Conservation (phyloP, 2,329 filamentous ascomycete species). For the Colletotrichum sp. region DNA sequence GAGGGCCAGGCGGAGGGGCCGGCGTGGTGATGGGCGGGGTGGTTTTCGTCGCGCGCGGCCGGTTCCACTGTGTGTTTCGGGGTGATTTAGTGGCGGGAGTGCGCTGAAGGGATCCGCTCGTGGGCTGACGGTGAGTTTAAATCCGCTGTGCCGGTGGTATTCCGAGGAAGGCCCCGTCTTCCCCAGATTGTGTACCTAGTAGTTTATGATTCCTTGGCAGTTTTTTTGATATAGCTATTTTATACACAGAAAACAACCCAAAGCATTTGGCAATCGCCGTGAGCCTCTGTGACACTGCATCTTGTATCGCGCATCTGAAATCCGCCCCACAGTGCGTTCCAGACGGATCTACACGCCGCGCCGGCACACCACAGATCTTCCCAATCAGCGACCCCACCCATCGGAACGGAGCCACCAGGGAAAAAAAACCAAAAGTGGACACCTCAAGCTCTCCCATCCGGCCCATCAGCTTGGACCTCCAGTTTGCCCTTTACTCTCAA, state of each 20-base stretch:
- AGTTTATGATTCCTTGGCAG: neutral
- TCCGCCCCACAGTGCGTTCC: neutral
- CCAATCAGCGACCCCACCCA: neutral
- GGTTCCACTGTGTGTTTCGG: neutral
- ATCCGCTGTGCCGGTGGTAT: neutral
- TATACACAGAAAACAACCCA: no score
- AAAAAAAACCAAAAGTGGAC: neutral
- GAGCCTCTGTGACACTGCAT: no score
- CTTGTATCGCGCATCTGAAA: neutral
- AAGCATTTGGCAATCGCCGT: no score
- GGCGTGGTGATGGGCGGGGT: neutral
- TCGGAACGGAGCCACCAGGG: neutral
- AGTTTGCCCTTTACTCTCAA: neutral
- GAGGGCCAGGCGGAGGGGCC: neutral
- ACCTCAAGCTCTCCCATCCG: neutral
- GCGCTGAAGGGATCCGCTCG: neutral
- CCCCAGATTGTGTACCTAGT: neutral
- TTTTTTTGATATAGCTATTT: no score
- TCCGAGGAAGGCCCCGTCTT: neutral
- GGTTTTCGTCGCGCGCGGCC: constrained; percentile 18
- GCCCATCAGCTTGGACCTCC: neutral
- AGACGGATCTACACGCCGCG: neutral
- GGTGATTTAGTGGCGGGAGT: neutral
- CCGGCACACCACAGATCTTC: neutral
- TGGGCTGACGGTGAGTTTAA: neutral